Conservation (phyloP, 2,329 filamentous ascomycete species). For the Teratosphaeriaceae sp. region DNA sequence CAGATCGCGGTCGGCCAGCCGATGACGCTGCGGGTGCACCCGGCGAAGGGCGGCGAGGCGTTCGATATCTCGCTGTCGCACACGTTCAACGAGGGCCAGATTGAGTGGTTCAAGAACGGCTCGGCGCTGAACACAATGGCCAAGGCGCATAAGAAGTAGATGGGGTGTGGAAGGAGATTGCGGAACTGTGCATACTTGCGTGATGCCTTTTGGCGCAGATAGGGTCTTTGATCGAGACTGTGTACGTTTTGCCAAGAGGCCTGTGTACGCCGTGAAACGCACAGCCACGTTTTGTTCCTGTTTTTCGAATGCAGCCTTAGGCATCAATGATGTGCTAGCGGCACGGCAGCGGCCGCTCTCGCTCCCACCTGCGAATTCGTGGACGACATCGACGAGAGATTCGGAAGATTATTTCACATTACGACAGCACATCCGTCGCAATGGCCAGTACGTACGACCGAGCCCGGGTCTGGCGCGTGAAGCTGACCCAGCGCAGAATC, state of each 20-base stretch:
- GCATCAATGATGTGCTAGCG: not conserved
- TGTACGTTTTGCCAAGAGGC: not conserved
- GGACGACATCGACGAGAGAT: not conserved
- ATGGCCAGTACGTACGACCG: slow-evolving; percentile 59
- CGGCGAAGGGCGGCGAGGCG: slow-evolving; percentile 66
- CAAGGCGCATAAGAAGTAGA: slow-evolving; percentile 43
- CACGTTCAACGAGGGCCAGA: slow-evolving; percentile 97
- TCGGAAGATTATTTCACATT: not conserved
- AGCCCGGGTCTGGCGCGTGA: not conserved
- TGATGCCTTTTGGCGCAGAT: not conserved
- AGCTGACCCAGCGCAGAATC: slow-evolving; percentile 60
- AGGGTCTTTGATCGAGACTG: too few relatives aligned
- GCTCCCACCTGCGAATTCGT: not conserved
- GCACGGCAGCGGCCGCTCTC: not conserved
- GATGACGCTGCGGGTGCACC: slow-evolving; percentile 85
- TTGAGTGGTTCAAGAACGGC: slow-evolving; percentile 99
- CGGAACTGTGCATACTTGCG: slow-evolving; percentile 4
- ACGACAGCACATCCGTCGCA: slow-evolving; percentile 34
- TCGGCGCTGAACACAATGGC: slow-evolving; percentile 98
- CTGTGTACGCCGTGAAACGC: too few relatives aligned
- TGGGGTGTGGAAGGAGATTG: not conserved
- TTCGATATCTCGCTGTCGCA: slow-evolving; percentile 83
- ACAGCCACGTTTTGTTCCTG: not conserved
- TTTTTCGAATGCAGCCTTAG: not conserved
- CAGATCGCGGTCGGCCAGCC: slow-evolving; percentile 90